Conservation (phyloP, 1,284 basidiomycete genomes). For the Pyrrhoderma lamaoense region DNA sequence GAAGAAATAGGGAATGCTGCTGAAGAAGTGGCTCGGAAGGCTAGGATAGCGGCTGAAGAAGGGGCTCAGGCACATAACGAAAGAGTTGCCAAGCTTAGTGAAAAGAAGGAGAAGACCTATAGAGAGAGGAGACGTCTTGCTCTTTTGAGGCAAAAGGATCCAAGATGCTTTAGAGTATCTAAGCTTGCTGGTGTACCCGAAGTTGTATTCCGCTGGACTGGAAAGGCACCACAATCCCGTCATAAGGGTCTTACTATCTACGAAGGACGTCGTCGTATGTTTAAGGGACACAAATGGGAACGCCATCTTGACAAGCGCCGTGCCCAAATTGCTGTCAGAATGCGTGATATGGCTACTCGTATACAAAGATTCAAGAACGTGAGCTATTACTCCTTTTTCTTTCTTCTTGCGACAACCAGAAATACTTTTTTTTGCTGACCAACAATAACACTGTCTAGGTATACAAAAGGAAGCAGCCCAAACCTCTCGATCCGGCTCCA, state of each 20-base stretch:
- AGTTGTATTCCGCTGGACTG: slow-evolving; percentile 26
- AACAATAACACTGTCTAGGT: neutral
- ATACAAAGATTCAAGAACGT: slow-evolving; percentile 58
- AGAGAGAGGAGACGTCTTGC: neutral
- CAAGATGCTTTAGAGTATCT: neutral
- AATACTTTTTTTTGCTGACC: neutral
- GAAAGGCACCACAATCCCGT: slow-evolving; percentile 47
- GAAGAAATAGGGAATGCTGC: slow-evolving; percentile 5
- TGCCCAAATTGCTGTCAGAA: slow-evolving; percentile 41
- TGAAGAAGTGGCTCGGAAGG: neutral
- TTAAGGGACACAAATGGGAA: slow-evolving; percentile 83
- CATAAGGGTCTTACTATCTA: slow-evolving; percentile 53
- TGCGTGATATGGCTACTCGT: slow-evolving; percentile 61
- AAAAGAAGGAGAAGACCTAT: neutral
- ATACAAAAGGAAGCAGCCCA: slow-evolving; percentile 9
- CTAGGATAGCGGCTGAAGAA: neutral
- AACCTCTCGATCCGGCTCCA: slow-evolving; percentile 9
- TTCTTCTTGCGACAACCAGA: no score
- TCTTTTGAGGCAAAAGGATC: neutral
- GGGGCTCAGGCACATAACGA: neutral
- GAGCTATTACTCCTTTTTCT: slow-evolving; percentile 26
- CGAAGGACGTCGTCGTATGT: slow-evolving; percentile 69
- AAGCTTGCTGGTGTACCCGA: slow-evolving; percentile 8
- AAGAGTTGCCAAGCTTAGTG: neutral
- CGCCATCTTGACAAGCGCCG: slow-evolving; percentile 40